phyloP scores from a whole-genome alignment of 2,329 filamentous ascomycete species.

The Botrytis byssoidea region DNA sequence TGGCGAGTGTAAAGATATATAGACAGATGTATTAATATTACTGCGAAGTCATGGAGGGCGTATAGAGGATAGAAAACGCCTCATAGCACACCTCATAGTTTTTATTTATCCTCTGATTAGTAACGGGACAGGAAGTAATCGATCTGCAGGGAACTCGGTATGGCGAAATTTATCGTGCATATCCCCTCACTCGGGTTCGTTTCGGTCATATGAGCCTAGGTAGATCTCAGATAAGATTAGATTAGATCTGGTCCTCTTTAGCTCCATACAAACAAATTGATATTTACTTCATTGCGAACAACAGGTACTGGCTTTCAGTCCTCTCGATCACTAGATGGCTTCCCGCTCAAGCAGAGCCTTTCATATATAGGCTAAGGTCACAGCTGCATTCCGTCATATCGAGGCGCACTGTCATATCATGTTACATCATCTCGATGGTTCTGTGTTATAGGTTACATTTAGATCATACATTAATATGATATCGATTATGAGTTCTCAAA shows the following conservation, averaged over 20 bases:
- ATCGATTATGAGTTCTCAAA: not conserved
- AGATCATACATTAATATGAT: not conserved
- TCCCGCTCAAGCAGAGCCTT: not conserved
- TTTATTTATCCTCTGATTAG: not conserved
- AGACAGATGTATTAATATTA: not conserved
- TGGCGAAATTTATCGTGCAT: conserved; percentile 9
- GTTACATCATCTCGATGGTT: not conserved
- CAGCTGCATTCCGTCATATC: not conserved
- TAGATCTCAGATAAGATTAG: conserved; percentile 11
- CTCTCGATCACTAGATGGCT: not conserved
- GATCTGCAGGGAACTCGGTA: not conserved
- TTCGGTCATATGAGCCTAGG: not conserved
- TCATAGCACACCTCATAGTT: not conserved
- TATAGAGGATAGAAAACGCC: too few species aligned
- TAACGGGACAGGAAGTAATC: not conserved
- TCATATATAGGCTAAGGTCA: not conserved
- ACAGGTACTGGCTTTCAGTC: not conserved
- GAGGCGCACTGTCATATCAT: not conserved
- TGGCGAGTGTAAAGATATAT: not conserved
- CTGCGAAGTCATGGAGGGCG: not conserved
- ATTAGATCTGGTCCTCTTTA: not conserved
- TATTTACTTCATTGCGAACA: not conserved
- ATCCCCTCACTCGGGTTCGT: conserved; percentile 6
- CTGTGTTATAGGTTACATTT: too few species aligned
- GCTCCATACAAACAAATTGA: not conserved